Percentiles rank a stretch among this genome's conserved stretches.
phyloP scores from a whole-genome alignment of 2,329 filamentous ascomycete genomes.

The Periconia sp. region DNA sequence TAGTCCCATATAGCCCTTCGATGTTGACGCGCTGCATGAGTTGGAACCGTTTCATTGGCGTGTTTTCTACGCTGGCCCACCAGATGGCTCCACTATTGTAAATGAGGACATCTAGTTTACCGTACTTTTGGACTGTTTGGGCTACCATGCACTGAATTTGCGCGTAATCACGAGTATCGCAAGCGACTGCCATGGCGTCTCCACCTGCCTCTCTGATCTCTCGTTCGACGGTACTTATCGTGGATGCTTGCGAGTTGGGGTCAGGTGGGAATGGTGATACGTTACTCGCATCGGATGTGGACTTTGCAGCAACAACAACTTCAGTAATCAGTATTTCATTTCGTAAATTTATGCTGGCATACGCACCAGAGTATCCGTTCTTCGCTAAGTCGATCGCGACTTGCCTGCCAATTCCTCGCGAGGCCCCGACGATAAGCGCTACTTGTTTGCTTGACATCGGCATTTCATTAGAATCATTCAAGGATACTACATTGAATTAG shows the following conservation, averaged over 20 bases:
- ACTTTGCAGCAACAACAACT: slow-evolving; percentile 80
- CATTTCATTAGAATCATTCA: slow-evolving; percentile 5
- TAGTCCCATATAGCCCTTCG: slow-evolving; percentile 72
- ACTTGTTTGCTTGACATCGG: slow-evolving; percentile 50
- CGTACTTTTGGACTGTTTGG: slow-evolving; percentile 59
- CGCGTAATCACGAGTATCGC: slow-evolving; percentile 68
- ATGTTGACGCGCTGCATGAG: slow-evolving; percentile 53
- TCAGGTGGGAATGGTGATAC: slow-evolving; percentile 68
- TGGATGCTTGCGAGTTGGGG: slow-evolving; percentile 73
- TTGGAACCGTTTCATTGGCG: slow-evolving; percentile 74
- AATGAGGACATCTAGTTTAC: slow-evolving; percentile 70
- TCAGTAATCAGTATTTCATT: slow-evolving; percentile 6
- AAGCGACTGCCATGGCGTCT: slow-evolving; percentile 64
- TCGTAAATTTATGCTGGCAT: background rate
- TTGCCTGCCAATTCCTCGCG: slow-evolving; percentile 78
- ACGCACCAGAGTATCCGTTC: slow-evolving; percentile 68
- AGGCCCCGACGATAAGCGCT: slow-evolving; percentile 73
- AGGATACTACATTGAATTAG: too few species aligned
- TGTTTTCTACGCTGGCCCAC: slow-evolving; percentile 75
- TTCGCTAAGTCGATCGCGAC: slow-evolving; percentile 75
- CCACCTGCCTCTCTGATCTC: slow-evolving; percentile 70
- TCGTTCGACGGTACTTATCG: slow-evolving; percentile 76
- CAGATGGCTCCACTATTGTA: slow-evolving; percentile 88
- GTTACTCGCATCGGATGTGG: slow-evolving; percentile 63
- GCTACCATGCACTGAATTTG: slow-evolving; percentile 64